Conservation (phyloP, 148 eudicot genomes). For the Arbutus unedo region DNA sequence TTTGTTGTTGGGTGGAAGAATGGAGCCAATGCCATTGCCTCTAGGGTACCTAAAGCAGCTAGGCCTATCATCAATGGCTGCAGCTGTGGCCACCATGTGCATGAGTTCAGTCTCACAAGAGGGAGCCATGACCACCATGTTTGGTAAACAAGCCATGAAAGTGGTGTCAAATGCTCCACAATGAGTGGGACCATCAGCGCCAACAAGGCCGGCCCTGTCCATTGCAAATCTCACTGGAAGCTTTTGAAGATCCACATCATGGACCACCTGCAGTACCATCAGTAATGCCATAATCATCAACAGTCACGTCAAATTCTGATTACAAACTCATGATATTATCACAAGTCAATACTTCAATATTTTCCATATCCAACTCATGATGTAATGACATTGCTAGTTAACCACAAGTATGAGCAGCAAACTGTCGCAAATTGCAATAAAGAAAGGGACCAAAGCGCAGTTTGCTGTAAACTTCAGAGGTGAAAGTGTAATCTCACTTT, state of each 20-base stretch:
- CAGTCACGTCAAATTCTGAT: not conserved
- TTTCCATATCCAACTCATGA: too few species aligned
- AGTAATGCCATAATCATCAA: not conserved
- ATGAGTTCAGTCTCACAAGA: conserved; percentile 37
- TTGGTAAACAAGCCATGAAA: conserved; percentile 48
- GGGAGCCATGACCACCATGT: conserved; percentile 52
- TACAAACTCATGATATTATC: too few species aligned
- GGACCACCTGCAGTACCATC: conserved; percentile 29
- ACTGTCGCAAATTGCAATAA: too few species aligned
- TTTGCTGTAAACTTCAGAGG: too few species aligned
- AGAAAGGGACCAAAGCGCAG: too few species aligned
- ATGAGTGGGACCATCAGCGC: conserved; percentile 50
- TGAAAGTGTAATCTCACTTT: too few species aligned
- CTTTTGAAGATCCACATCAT: conserved; percentile 48
- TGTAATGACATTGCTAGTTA: too few species aligned
- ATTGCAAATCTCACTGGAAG: conserved; percentile 40
- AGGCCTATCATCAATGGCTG: conserved; percentile 39
- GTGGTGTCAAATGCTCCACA: conserved; percentile 44
- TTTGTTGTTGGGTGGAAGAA: conserved; percentile 31
- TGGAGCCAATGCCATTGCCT: conserved; percentile 40
- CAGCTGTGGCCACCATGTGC: conserved; percentile 48
- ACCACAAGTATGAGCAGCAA: too few species aligned
- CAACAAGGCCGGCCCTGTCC: conserved; percentile 48
- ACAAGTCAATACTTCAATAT: too few species aligned
- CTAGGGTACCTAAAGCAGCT: conserved; percentile 45